These are phyloP conservation scores for Pestalotiopsis sp. DNA, from an alignment of 2,329 filamentous ascomycete genomes.

Conservation along the genomic window DNA sequence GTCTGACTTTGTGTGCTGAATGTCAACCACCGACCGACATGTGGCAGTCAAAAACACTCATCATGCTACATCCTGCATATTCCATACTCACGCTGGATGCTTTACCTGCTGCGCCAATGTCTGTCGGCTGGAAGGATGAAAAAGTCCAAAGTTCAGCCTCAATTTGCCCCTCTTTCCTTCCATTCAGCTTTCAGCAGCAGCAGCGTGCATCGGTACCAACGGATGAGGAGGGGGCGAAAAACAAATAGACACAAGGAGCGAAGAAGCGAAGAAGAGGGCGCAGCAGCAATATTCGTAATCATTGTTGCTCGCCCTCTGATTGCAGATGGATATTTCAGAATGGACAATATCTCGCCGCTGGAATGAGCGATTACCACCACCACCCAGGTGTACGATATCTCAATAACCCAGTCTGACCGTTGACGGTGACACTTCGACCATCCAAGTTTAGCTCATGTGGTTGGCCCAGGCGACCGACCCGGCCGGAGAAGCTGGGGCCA, in stretches of 20 bases:
- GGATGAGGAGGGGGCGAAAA: background rate
- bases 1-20: background rate
- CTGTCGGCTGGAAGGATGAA: background rate
- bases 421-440: background rate
- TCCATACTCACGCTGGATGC: background rate
- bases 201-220: background rate
- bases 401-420: too few relatives aligned
- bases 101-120: background rate
- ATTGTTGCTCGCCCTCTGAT: background rate
- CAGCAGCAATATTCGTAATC: background rate
- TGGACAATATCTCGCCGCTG: background rate
- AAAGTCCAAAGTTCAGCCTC: conserved; percentile 8
- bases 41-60: background rate
- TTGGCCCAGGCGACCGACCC: background rate
- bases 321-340: background rate
- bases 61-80: background rate
- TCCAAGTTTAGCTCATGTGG: background rate
- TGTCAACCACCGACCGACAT: conserved; percentile 4
- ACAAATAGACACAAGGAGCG: background rate
- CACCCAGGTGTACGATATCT: too few relatives aligned
- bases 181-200: background rate
- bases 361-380: too few relatives aligned
- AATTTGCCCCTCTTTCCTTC: background rate
- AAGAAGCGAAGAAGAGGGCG: background rate
- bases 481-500: background rate